Evolutionary conservation across 768 basidiomycete species (phyloP), one percentile per base, ranked within the genome.

Genomic region (Asterophora parasitica): DNA sequence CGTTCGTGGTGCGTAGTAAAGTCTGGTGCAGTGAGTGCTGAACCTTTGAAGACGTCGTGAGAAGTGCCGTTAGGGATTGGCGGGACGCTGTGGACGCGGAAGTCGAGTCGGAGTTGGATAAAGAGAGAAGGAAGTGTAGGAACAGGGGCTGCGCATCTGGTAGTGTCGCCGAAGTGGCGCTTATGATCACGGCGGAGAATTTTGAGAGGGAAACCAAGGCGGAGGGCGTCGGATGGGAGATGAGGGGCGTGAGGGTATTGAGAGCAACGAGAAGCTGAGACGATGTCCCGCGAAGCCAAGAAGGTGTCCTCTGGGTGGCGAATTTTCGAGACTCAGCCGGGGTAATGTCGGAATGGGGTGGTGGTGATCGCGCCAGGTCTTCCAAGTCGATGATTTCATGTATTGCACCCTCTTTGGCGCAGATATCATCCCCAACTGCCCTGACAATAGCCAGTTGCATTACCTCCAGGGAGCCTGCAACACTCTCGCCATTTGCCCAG

Each of bases 261-360:
- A 97, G 61, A 7, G 92, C 90, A 17, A 91, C 84, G 38, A 87
- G 80, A 9, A 98, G 68, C 58, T 96, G 92, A 4, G 89, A 77
- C 2, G 88, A 73, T 1, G 91, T 92, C 30, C 79, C 92, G 16
- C 75, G 76, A 36, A 96, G 74, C 89, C 94, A 98, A 0, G 83
- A 72, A 10, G 79, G 61, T 0, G 88, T 85, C 4, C 92, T 78
- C 3, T 65, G 56, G n/a, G 81, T 80, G 15, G 71, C 58, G 55
- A 71, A 79, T 8, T 70, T 70, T n/a, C 57, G 61, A 27, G 68
- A 51, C n/a, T 58, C 49, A 9, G 43, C 48, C 9, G 51, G 39
- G 36, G 58, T 31, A 16, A 43, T 54, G 51, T 56, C 50, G 41
- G 62, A 46, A 30, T 48, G 34, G 7, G 61, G 58, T 19, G 49